Evolutionary conservation across 139 green algal species (phyloP).

Genomic region (Medakamo hakoo): DNA sequence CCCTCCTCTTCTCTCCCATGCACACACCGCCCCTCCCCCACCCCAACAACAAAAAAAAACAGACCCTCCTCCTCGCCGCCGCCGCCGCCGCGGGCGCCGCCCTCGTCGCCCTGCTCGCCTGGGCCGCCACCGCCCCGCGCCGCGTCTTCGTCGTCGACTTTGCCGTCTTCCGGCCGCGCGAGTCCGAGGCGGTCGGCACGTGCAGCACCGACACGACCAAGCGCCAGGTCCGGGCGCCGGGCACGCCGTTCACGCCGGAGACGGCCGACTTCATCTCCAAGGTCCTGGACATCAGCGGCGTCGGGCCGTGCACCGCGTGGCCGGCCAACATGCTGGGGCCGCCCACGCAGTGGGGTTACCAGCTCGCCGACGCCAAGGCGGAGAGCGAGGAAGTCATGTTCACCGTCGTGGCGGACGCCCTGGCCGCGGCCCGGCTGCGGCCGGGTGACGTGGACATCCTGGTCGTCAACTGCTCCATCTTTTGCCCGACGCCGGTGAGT

Average conservation of each 20-base stretch:
- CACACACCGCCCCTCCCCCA: no score
- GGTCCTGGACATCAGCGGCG: not conserved
- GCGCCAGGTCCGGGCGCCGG: no score
- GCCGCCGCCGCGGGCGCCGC: no score
- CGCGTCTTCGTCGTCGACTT: no score
- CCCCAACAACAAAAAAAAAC: no score
- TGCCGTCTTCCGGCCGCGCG: no score
- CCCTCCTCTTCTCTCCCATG: no score
- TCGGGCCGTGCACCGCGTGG: not conserved
- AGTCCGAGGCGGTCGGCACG: no score
- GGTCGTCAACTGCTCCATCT: slow-evolving; percentile 38
- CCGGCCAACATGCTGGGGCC: not conserved
- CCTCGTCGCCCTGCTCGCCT: no score
- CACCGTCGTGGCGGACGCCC: not conserved
- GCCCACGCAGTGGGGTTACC: not conserved
- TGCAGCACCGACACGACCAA: no score
- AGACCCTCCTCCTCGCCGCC: no score
- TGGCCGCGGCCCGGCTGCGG: not conserved
- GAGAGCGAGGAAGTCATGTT: slow-evolving; percentile 36
- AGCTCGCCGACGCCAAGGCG: slow-evolving; percentile 10
- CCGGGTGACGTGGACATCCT: slow-evolving; percentile 23
- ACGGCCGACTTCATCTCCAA: slow-evolving; percentile 1
- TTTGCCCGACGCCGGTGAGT: slow-evolving; percentile 26
- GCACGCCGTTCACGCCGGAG: not conserved
- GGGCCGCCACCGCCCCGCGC: no score